Evolutionary conservation across 2,329 filamentous ascomycete species (phyloP), one percentile per base, ranked within the genome.

Genomic region (Cladosporium sp.): DNA sequence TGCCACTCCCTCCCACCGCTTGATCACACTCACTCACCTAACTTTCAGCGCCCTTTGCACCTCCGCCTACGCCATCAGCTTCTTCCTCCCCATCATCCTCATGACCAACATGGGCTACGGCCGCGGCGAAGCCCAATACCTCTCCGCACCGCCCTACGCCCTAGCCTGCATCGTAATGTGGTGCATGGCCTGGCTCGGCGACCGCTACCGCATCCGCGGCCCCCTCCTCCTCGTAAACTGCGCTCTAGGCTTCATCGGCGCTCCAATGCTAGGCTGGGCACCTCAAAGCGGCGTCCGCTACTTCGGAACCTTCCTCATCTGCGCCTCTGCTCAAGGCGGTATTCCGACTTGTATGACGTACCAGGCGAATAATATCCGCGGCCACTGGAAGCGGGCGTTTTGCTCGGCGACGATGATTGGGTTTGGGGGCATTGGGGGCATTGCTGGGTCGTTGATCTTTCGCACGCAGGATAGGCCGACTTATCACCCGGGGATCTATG

Each of bases 311-410:
- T 93, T 93, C 79, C 79, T 93, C 49, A 84, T 87, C 21, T 89
- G 90, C 0, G 89, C 90, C 0, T 91, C 90, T 7, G 88, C 88
- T 68, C 93, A 93, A 77, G 85, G 88, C 67, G 95, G 93, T 74
- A 83, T 93, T 13, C 91, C 92, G 0, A 83, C 87, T 0, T 82
- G 85, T 60, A 87, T 95, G 82, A 84, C 90, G 0, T 93, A 92
- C 78, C 91, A 93, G 80, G 90, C 91, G 39, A 95, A 93, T 79
- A 95, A 95, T 76, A 89, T 95, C 72, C 88, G 90, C 63, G 92
- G 91, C 0, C 91, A 94, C 78, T 95, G 91, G 91, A 95, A 93
- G 80, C 86, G 92, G 46, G 91, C 91, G 0, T 89, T 94, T 71
- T 89, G 87, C 77, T 90, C 86, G 67, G 90, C 91, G 1, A 89